These are phyloP conservation scores for Taiozyma sp. DNA, from an alignment of 1,139 yeast species.

Conservation along the genomic window DNA sequence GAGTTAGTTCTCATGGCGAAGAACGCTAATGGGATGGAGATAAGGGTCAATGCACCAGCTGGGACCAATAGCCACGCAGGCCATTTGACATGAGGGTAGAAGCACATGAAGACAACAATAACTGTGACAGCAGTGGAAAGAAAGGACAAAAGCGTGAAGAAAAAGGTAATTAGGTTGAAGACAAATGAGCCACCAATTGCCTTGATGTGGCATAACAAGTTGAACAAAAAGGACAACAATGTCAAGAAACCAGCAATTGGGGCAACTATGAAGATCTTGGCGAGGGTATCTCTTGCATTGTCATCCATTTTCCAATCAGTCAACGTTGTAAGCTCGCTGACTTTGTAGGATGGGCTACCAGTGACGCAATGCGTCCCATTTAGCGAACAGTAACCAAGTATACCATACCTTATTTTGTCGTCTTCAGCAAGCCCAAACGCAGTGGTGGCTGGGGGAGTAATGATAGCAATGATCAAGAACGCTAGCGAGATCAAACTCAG, in stretches of 20 bases:
- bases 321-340: constrained; percentile 21
- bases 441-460: constrained; percentile 59
- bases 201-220: constrained; percentile 38
- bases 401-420: constrained; percentile 63
- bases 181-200: constrained; percentile 31
- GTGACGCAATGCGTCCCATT: constrained; percentile 42
- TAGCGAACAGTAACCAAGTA: constrained; percentile 71
- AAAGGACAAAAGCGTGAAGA: constrained; percentile 41
- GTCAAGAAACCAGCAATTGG: constrained; percentile 78
- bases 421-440: constrained; percentile 45
- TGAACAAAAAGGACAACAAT: constrained; percentile 44
- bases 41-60: constrained; percentile 51
- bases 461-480: constrained; percentile 46
- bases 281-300: constrained; percentile 57
- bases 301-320: constrained; percentile 47
- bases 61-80: constrained; percentile 66
- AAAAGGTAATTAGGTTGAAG: constrained; percentile 29
- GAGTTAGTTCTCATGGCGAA: constrained; percentile 28
- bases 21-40: constrained; percentile 38
- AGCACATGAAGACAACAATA: constrained; percentile 49
- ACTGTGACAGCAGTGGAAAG: constrained; percentile 48
- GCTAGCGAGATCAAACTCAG: constrained; percentile 36
- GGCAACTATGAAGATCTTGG: constrained; percentile 69
- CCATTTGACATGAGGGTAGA: constrained; percentile 64
- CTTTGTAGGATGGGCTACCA: constrained; percentile 34